Percentiles rank a stretch among this genome's conserved stretches.
These are phyloP conservation scores for Beta lomatogona DNA, from an alignment of 179 eudicot species.

Conservation along the genomic window DNA sequence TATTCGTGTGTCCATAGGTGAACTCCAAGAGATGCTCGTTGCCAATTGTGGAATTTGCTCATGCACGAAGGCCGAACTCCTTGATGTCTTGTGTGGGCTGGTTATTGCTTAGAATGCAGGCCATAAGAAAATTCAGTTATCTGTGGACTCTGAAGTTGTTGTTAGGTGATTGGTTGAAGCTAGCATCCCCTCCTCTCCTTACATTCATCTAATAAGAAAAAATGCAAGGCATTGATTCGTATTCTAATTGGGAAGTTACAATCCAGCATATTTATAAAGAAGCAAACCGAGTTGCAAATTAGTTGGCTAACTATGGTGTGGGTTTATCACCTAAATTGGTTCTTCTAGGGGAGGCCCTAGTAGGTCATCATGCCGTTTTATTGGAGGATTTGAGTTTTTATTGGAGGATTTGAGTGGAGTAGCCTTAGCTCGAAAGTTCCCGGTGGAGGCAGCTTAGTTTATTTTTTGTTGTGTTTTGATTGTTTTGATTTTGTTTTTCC, in stretches of 20 bases:
- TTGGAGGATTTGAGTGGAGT: neutral
- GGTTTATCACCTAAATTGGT: neutral
- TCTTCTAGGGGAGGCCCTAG: neutral
- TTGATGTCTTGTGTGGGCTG: neutral
- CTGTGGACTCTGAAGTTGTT: neutral
- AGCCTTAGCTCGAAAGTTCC: neutral
- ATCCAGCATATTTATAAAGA: neutral
- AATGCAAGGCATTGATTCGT: neutral
- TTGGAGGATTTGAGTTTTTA: neutral
- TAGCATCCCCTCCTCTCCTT: neutral
- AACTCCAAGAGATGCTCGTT: neutral
- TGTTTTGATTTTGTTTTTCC: no score
- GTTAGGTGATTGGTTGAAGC: neutral
- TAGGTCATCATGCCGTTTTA: neutral
- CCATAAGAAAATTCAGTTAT: neutral
- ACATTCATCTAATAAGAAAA: neutral
- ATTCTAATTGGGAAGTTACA: neutral
- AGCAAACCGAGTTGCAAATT: neutral
- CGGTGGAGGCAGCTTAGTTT: neutral
- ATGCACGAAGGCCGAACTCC: neutral
- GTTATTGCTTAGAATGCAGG: neutral
- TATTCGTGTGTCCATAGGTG: neutral
- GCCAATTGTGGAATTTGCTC: neutral
- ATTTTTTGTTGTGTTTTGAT: no score
- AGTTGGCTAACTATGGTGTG: neutral